Conservation (phyloP, 176 grass and related monocot species). For the Phragmites australis region DNA sequence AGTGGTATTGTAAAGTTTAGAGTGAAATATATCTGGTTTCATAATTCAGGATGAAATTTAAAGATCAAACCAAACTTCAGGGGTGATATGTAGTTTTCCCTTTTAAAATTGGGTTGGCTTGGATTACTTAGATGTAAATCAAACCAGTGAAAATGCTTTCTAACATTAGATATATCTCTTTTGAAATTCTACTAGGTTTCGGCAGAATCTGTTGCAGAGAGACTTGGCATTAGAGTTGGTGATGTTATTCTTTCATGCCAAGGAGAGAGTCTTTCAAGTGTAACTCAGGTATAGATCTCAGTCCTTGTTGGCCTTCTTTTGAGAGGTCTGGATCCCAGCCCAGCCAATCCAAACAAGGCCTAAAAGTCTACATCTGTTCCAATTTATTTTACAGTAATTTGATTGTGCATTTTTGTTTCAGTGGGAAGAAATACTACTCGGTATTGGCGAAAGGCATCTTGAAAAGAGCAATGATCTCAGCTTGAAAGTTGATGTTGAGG, state of each 20-base stretch:
- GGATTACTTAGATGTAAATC: no score
- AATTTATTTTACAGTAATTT: neutral
- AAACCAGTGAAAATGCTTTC: no score
- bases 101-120: no score
- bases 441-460: neutral
- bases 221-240: conserved; percentile 9
- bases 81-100: no score
- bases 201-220: neutral
- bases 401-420: neutral
- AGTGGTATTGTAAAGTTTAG: no score
- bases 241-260: conserved; percentile 11
- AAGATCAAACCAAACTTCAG: no score
- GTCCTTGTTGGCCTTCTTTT: no score
- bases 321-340: no score
- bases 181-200: neutral
- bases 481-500: neutral
- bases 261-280: neutral
- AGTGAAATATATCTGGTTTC: no score
- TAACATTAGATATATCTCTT: no score
- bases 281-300: neutral
- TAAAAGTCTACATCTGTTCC: neutral
- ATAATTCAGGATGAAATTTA: no score
- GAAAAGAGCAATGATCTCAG: neutral
- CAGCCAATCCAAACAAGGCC: no score
- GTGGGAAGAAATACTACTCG: neutral